These are phyloP conservation scores for Beauveria brongniartii DNA, from an alignment of 2,329 filamentous ascomycete species.

Conservation along the genomic window DNA sequence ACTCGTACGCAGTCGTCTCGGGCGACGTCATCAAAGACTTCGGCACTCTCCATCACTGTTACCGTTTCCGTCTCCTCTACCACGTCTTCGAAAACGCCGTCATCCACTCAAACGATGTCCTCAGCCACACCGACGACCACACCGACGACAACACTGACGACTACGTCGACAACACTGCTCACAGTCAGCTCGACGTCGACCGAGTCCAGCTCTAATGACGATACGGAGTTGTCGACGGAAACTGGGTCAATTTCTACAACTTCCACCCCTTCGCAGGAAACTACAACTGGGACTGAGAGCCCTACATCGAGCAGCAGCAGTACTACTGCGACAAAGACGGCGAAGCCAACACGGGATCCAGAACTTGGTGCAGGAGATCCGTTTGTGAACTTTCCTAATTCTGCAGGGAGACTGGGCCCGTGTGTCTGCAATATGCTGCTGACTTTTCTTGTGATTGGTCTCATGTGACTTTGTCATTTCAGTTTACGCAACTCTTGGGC, in stretches of 20 bases:
- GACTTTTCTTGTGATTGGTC: neutral
- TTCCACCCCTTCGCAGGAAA: neutral
- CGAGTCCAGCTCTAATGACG: neutral
- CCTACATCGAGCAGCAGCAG: neutral
- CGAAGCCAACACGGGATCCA: neutral
- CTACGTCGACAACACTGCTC: neutral
- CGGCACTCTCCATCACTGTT: neutral
- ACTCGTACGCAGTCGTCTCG: neutral
- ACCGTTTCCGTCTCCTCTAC: neutral
- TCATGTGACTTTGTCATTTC: neutral
- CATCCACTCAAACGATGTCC: neutral
- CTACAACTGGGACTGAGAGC: neutral
- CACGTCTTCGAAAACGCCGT: neutral
- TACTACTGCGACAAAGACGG: neutral
- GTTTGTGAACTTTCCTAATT: neutral
- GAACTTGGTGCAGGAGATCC: conserved; percentile 1
- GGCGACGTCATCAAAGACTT: neutral
- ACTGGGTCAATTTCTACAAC: neutral
- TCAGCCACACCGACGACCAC: neutral
- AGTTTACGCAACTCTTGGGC: neutral
- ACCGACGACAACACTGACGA: neutral
- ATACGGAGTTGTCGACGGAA: neutral
- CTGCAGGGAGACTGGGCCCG: neutral
- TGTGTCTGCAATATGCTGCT: neutral
- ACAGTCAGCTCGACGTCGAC: neutral